Base-by-base conservation (phyloP, 2,329 filamentous ascomycete species). In the Pseudodiploospora longispora region DNA sequence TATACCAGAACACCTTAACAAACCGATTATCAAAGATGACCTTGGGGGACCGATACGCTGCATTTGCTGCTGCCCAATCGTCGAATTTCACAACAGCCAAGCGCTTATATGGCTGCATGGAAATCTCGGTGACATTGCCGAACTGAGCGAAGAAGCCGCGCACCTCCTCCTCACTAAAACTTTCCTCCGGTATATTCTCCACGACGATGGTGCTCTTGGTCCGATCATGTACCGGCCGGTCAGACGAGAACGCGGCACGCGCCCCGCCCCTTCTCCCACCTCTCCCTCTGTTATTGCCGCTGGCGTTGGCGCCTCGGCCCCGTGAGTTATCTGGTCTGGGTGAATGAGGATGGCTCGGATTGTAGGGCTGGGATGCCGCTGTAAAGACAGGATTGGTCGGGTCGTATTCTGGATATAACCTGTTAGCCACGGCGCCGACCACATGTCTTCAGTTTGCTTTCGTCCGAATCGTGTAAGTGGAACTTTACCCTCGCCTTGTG, bases 1-100 rank as follows among this genome's bases (percentile, higher is more conserved):
- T 83, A 57, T 80, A 75, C 86, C 86, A 91, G 55, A 83, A 89
- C 0, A 91, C 83, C 55, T 88, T 90, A 40, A 93, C 87, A 54
- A 93, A 93, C 8, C 87, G 74, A 53, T 91, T 93, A 55, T 90
- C 84, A 57, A 91, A 93, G 37, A 93, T 82, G 38, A 82, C 82
- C 57, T 88, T 88, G 0, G 87, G 86, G 6, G 83, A 89, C 38
- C 75, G 74, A 59, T 87, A 88, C 2, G 87, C 87, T 10, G 76
- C 75, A 47, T 80, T 77, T 10, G 87, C 87, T 10, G 78, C 66
- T 6, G 72, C 72, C 74, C 82, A 85, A 36, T 71, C 72, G 41
- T 80, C 74, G 54, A 75, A 93, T 52, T 81, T 84, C 50, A 93
- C 72, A 30, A 86, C 68, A 1, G 86, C 86, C 10, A 87, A 62